Base-by-base conservation (phyloP, 2,329 filamentous ascomycete genomes). In the Orbilia quercus region DNA sequence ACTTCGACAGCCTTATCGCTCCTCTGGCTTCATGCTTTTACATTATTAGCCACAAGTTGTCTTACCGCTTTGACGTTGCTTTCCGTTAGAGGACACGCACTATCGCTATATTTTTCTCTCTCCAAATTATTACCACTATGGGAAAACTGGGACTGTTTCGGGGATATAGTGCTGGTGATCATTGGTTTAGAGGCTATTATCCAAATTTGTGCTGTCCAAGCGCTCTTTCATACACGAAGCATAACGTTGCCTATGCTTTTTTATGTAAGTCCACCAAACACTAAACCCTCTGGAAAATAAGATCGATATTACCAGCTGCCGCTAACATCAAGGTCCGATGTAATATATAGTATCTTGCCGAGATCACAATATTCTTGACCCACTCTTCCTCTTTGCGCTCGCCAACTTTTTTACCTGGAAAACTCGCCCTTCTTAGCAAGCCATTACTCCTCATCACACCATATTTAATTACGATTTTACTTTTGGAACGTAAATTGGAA, bases 201-300 rank as follows among this genome's bases (percentile, higher is more conserved):
- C 1, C 53, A 64, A 36, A 42, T 73, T n/a, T 73, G 60, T 44
- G 54, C 60, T 38, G 45, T 73, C 6, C 47, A 73, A 14, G 23
- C 44, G 3, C 48, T 66, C n/a, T 73, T 66, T 18, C 54, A 66
- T 25, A 36, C 47, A 3, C 60, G 69, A 11, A 73, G 69, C 14
- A 60, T 73, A 47, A 57, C 54, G 6, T 44, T 73, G 42, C 69
- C 69, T 7, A 50, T 73, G 31, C 28, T 73, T 1, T 53, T 66
- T 28, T 73, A 66, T 42, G 69, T 73, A 66, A 62, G 69, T 23
- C 9, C 3, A n/a, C n/a, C n/a, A 22, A 45, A 45, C 12, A 20
- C 4, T 12, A 20, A 20, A 20, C 22, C 12, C 6, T 9, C 48
- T 45, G 20, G 7, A 12, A 34, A 34, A 20, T 42, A 47, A 34